phyloP scores from a whole-genome alignment of 768 basidiomycete genomes.

The Kwoniella dendrophila region DNA sequence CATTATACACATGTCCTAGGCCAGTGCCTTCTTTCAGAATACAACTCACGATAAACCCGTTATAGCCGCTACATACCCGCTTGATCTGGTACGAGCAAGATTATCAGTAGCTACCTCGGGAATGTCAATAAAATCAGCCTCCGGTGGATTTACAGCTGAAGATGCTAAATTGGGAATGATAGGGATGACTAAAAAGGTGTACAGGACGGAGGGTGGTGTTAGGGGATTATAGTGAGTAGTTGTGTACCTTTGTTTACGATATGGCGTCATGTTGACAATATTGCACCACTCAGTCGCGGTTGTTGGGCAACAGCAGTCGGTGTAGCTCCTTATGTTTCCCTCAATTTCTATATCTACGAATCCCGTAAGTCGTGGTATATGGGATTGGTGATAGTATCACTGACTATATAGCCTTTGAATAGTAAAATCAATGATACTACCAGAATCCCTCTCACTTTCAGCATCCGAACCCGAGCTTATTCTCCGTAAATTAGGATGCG shows the following conservation, averaged over 20 bases:
- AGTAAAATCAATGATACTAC: conserved; percentile 42
- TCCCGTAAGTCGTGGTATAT: conserved; percentile 63
- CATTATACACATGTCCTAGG: background rate
- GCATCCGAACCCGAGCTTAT: conserved; percentile 33
- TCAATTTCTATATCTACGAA: conserved; percentile 96
- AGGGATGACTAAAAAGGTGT: conserved; percentile 88
- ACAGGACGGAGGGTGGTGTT: conserved; percentile 88
- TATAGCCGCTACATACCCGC: conserved; percentile 63
- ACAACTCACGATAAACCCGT: no score
- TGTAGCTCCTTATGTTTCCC: conserved; percentile 74
- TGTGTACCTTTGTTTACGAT: background rate
- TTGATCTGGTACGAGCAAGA: conserved; percentile 89
- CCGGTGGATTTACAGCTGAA: conserved; percentile 56
- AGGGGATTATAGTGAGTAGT: conserved; percentile 73
- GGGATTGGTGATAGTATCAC: no score
- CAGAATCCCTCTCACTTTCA: conserved; percentile 12
- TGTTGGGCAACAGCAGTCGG: conserved; percentile 61
- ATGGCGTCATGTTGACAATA: no score
- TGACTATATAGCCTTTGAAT: conserved; percentile 27
- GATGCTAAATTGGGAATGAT: conserved; percentile 61
- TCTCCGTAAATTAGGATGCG: conserved; percentile 70
- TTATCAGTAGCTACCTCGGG: conserved; percentile 93
- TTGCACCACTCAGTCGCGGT: conserved; percentile 32
- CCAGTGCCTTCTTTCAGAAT: background rate
- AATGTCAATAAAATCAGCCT: conserved; percentile 57